phyloP scores from a whole-genome alignment of 768 basidiomycete species.

The Mycena metata region DNA sequence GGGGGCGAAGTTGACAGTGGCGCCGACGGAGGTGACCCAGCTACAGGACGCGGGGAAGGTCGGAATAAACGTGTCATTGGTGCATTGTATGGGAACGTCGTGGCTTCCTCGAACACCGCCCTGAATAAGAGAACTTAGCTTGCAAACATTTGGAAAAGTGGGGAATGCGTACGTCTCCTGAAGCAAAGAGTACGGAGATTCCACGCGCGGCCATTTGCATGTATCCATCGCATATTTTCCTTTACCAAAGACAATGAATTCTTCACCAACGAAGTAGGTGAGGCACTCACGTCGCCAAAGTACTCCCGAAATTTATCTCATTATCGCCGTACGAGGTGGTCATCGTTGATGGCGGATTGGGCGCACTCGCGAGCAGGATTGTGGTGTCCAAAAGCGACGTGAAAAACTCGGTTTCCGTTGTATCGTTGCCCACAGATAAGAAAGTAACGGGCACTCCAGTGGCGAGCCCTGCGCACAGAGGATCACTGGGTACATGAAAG shows the following conservation, averaged over 20 bases:
- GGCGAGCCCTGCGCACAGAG: constrained; percentile 15
- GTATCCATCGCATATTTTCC: constrained; percentile 24
- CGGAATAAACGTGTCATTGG: constrained; percentile 47
- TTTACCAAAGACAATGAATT: constrained; percentile 36
- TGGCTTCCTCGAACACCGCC: constrained; percentile 22
- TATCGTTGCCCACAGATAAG: constrained; percentile 18
- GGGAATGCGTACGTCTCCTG: constrained; percentile 17
- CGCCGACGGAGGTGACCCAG: constrained; percentile 28
- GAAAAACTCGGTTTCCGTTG: neutral
- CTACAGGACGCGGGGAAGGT: constrained; percentile 30
- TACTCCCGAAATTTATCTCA: constrained; percentile 10
- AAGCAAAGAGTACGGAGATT: too few relatives aligned
- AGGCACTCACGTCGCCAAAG: constrained; percentile 21
- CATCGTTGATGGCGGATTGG: constrained; percentile 12
- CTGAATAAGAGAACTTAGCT: neutral
- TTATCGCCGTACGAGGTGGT: constrained; percentile 22
- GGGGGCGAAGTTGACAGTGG: constrained; percentile 16
- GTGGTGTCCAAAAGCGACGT: constrained; percentile 19
- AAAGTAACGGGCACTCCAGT: constrained; percentile 22
- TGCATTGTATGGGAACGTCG: constrained; percentile 32
- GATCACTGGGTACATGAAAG: neutral
- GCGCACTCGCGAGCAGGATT: neutral
- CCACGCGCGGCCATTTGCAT: constrained; percentile 10
- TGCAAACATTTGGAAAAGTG: neutral
- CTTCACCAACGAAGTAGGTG: neutral